phyloP scores from a whole-genome alignment of 1,139 yeast genomes.

The Lodderomyces margitis region DNA sequence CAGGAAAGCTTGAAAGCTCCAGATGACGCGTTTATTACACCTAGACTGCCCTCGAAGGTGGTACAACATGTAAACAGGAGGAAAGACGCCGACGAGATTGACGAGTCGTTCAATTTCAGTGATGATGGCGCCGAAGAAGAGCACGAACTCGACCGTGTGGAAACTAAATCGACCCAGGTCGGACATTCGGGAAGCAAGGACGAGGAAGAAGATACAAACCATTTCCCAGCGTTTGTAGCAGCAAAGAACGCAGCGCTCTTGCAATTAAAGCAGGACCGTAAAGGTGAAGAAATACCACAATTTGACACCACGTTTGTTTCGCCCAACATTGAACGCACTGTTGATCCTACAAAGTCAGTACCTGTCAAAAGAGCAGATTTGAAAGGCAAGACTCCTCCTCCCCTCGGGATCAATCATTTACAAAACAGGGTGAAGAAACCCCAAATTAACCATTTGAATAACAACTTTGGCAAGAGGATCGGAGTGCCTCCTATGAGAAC shows the following conservation, averaged over 20 bases:
- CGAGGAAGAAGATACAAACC: slow-evolving; percentile 2
- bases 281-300: slow-evolving; percentile 31
- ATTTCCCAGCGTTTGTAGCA: slow-evolving; percentile 46
- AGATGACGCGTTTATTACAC: slow-evolving; percentile 15
- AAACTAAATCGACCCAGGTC: neutral
- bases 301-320: slow-evolving; percentile 51
- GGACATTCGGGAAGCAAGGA: neutral
- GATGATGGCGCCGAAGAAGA: slow-evolving; percentile 45
- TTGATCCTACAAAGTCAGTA: slow-evolving; percentile 59
- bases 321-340: slow-evolving; percentile 49
- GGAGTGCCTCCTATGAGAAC: slow-evolving; percentile 13
- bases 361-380: slow-evolving; percentile 49
- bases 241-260: slow-evolving; percentile 57
- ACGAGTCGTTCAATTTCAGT: slow-evolving; percentile 66
- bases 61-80: slow-evolving; percentile 25
- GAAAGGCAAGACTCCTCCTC: slow-evolving; percentile 20
- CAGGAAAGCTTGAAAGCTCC: slow-evolving; percentile 9
- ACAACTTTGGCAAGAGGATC: slow-evolving; percentile 12
- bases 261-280: slow-evolving; percentile 42
- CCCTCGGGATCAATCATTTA: slow-evolving; percentile 17
- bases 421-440: slow-evolving; percentile 11
- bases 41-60: slow-evolving; percentile 13
- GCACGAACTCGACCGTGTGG: neutral
- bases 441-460: slow-evolving; percentile 9
- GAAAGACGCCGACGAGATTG: slow-evolving; percentile 36